Base-by-base conservation (phyloP, 192 early-diverging fungal genomes). In the Backusella sp. region DNA sequence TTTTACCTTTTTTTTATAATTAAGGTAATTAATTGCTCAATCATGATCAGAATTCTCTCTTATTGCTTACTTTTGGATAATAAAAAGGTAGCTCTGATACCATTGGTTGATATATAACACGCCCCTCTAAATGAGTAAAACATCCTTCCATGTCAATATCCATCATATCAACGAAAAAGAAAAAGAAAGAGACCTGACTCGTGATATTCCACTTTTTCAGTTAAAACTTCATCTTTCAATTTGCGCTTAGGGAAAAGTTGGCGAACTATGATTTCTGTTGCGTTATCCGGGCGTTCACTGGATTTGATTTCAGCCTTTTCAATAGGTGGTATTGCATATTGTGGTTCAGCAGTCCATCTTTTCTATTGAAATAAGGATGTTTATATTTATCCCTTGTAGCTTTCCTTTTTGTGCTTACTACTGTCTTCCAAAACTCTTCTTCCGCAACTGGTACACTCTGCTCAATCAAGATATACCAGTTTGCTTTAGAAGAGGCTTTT, bases 311-410 rank as follows among this genome's bases (percentile, higher is more conserved):
- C 86, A 1, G 89, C 86, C 34, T 76, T 79, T 42, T 86, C 77
- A 28, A 93, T 77, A 0, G 92, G 92, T 35, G 92, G 92, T 15
- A 91, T 90, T 41, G 90, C 78, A 23, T 77, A 77, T 46, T 90
- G 86, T 19, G 91, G 88, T 23, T 88, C 87, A 30, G 53, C 32
- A 17, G 88, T 87, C 91, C 91, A 93, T 28, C 84, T 86, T 30
- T 84, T 82, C 80, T 87, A 73, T 14, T 73, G 21, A 35, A 21
- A 30, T 11, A 59, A 5, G 17, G 1, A n/a, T n/a, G 14, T 34
- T 69, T 37, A 28, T 32, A 70, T 19, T 41, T 49, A 9, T 73
- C 26, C 28, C 28, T 6, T 42, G 11, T 30, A 32, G 32, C 32
- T 3, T 32, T 32, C 32, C 32, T 23, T 36, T 35, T 19, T 17